Evolutionary conservation across 2,329 filamentous ascomycete species (phyloP), one percentile per base, ranked within the genome.

Genomic region (Sclerotinia subarctica): DNA sequence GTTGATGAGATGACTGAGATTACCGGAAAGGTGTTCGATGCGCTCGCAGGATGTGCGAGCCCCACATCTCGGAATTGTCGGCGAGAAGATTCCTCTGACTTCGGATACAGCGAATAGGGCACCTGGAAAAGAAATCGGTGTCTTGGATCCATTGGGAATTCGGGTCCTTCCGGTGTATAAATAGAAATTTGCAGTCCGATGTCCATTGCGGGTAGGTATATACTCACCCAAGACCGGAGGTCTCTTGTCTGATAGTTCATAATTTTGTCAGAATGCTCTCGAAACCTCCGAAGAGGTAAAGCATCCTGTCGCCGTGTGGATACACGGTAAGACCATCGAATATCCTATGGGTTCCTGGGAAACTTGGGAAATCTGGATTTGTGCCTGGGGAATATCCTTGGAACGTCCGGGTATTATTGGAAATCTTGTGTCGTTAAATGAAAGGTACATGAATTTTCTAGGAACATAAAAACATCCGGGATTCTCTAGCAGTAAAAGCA

Each of bases 381-480:
- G 51, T 64, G 67, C 52, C 62, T 53, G 29, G 54, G 29, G 29
- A 54, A 68, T 26, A 21, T 59, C 67, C 53, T 44, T 60, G 67
- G 67, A 66, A 59, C 38, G 51, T 68, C 67, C 67, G 63, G 62
- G 53, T 29, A 53, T 29, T n/a, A 51, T 38, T 60, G 62, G 58
- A 38, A 70, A 63, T 68, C 68, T 70, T 70, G 53, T 63, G 49
- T 69, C 60, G 65, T 63, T 53, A 65, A 63, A 51, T 67, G 44
- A 68, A 72, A 73, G 70, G 69, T 65, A 76, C 75, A 77, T 72
- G 47, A 53, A 35, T 64, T 72, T 72, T 74, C 73, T 69, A 52
- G 73, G 70, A 69, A 77, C 75, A 77, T 73, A 69, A 73, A 44
- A 66, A 44, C 54, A 65, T 60, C 51, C 68, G 32, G 57, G 59